A percentile compares a stretch with the other conserved stretches of the same genome.
These are phyloP conservation scores for Coffea canephora DNA, from an alignment of 257 asterid genomes.

Conservation along the genomic window DNA sequence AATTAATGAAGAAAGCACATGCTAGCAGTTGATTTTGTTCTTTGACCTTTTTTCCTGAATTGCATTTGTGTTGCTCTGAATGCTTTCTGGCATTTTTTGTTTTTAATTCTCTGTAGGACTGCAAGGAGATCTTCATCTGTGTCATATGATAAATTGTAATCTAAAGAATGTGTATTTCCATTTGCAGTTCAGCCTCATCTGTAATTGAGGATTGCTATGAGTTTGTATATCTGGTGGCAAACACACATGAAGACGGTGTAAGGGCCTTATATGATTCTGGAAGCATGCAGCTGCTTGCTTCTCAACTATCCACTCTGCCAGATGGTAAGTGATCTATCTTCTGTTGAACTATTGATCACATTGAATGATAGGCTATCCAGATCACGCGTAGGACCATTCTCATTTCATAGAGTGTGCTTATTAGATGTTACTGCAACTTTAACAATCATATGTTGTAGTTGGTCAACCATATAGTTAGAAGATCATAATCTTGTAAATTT, in stretches of 20 bases:
- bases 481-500: background rate
- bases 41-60: slow-evolving; percentile 8
- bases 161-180: slow-evolving; percentile 15
- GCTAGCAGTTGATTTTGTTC: background rate
- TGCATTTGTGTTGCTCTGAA: background rate
- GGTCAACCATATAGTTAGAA: background rate
- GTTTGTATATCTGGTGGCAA: slow-evolving; percentile 58
- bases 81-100: no score
- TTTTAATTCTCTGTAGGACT: background rate
- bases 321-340: slow-evolving; percentile 45
- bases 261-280: slow-evolving; percentile 53
- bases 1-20: background rate
- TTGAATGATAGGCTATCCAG: background rate
- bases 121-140: background rate
- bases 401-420: background rate
- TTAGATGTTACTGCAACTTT: background rate
- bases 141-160: slow-evolving; percentile 8
- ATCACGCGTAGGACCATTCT: background rate
- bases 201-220: slow-evolving; percentile 71
- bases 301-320: slow-evolving; percentile 54
- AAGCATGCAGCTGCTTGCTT: slow-evolving; percentile 59
- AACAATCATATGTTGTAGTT: background rate
- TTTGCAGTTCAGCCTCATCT: slow-evolving; percentile 52
- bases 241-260: slow-evolving; percentile 56
- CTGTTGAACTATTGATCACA: background rate